These are phyloP conservation scores for Theobroma grandiflorum DNA, from an alignment of 441 rosid species.

Conservation along the genomic window DNA sequence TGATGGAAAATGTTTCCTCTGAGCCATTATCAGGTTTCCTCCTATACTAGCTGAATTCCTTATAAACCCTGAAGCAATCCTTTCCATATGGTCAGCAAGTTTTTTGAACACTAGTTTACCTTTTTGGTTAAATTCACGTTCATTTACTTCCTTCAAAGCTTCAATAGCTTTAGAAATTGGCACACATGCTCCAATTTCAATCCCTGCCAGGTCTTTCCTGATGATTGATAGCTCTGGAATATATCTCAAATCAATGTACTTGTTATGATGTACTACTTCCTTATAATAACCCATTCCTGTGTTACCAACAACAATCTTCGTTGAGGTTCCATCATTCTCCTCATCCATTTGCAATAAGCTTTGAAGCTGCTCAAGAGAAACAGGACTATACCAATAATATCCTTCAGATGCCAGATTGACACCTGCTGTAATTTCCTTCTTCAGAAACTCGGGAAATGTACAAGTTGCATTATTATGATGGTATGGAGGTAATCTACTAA, in stretches of 20 bases:
- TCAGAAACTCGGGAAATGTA: conserved; percentile 70
- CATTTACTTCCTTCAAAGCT: conserved; percentile 52
- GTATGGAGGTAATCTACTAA: conserved; percentile 54
- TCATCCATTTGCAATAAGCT: conserved; percentile 41
- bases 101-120: conserved; percentile 46
- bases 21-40: conserved; percentile 92
- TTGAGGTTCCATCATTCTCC: conserved; percentile 28
- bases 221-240: conserved; percentile 62
- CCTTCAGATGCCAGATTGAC: conserved; percentile 40
- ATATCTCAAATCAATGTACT: conserved; percentile 62
- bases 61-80: conserved; percentile 63
- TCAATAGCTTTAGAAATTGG: conserved; percentile 73
- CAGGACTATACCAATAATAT: conserved; percentile 60
- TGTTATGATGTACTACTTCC: conserved; percentile 49
- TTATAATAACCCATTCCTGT: conserved; percentile 78
- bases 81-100: conserved; percentile 80
- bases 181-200: conserved; percentile 78
- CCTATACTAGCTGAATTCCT: conserved; percentile 79
- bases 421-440: conserved; percentile 48
- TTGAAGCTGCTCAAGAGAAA: conserved; percentile 55
- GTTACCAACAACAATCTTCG: conserved; percentile 76
- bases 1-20: conserved; percentile 76
- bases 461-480: conserved; percentile 28
- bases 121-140: conserved; percentile 22
- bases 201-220: conserved; percentile 46